phyloP scores from a whole-genome alignment of 352 stramenopile species.

The Blastocystis hominis region DNA sequence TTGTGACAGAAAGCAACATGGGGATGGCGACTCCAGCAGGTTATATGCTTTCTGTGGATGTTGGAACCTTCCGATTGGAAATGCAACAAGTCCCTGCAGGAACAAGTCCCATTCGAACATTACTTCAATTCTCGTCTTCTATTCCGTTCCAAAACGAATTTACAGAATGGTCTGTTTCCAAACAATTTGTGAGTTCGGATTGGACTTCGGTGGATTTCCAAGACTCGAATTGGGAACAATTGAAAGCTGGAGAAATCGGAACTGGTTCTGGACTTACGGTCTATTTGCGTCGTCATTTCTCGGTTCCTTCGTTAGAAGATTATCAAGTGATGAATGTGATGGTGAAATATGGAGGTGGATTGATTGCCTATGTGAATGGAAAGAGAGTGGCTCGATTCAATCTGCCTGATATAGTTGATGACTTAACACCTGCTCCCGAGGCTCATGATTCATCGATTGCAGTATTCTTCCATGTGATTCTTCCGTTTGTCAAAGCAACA shows the following conservation, averaged over 20 bases:
- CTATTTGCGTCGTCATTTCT: not conserved
- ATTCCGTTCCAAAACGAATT: not conserved
- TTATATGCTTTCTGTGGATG: not conserved
- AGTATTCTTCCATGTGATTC: not conserved
- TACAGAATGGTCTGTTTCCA: not conserved
- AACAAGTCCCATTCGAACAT: not conserved
- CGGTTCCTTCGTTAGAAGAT: not conserved
- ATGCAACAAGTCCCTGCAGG: not conserved
- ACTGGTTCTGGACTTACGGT: not conserved
- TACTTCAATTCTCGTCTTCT: not conserved
- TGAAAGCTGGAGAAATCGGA: not conserved
- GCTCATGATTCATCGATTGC: not conserved
- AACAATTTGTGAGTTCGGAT: not conserved
- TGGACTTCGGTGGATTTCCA: not conserved
- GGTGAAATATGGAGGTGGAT: slow-evolving; percentile 21
- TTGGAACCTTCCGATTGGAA: slow-evolving; percentile 14
- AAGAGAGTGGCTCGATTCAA: slow-evolving; percentile 18
- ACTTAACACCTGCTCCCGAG: not conserved
- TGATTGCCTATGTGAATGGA: slow-evolving; percentile 44
- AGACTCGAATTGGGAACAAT: not conserved
- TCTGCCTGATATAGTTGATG: not conserved
- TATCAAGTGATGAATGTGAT: slow-evolving; percentile 20
- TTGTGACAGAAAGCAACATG: not conserved
- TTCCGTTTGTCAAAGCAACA: not conserved
- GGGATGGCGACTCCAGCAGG: not conserved